phyloP scores from a whole-genome alignment of 169 alveolate species.

The Miamiensis avidus region DNA sequence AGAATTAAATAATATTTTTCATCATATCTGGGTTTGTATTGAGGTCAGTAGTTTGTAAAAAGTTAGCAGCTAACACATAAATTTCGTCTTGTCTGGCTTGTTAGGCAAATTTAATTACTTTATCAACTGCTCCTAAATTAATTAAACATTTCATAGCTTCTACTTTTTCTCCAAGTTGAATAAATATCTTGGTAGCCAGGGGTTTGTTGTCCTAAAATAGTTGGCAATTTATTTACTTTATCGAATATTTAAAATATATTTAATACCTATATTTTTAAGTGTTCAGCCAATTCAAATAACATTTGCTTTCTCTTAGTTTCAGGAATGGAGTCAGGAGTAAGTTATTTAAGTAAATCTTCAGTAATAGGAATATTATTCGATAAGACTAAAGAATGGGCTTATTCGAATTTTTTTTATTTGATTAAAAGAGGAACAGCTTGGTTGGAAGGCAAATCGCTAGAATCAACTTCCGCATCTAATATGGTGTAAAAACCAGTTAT shows the following conservation, averaged over 20 bases:
- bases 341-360: background rate
- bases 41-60: conserved; percentile 84
- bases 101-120: conserved; percentile 79
- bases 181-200: conserved; percentile 82
- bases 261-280: background rate
- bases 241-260: too few relatives aligned
- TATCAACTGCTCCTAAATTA: conserved; percentile 80
- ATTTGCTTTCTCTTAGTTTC: background rate
- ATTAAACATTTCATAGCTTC: conserved; percentile 86
- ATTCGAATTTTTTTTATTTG: background rate
- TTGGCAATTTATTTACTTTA: conserved; percentile 43
- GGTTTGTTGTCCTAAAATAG: conserved; percentile 76
- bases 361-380: too few relatives aligned
- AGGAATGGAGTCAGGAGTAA: background rate
- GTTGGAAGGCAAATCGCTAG: background rate
- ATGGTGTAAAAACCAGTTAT: too few relatives aligned
- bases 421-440: background rate
- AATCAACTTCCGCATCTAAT: background rate
- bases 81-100: conserved; percentile 84
- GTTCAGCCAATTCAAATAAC: background rate
- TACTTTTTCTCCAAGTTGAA: conserved; percentile 81
- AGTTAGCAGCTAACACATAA: conserved; percentile 85
- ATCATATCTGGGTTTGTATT: conserved; percentile 78
- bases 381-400: background rate
- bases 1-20: conserved; percentile 84